phyloP scores from a whole-genome alignment of 176 grass and related monocot species.

The Oryza glumipatula region DNA sequence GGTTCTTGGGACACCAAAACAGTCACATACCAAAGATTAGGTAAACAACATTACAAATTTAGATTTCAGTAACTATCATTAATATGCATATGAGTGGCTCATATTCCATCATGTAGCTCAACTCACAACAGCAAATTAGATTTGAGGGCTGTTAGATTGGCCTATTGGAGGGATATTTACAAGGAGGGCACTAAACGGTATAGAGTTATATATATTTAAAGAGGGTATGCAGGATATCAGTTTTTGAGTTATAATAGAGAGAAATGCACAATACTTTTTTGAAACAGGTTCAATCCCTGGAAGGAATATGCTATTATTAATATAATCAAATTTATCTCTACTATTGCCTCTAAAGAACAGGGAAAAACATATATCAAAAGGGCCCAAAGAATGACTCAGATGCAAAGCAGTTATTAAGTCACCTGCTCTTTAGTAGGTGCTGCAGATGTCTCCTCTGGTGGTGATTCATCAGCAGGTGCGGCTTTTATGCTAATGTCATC shows the following conservation, averaged over 20 bases:
- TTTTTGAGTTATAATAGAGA: neutral
- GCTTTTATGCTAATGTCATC: conserved; percentile 19
- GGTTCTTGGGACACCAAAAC: neutral
- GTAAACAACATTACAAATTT: neutral
- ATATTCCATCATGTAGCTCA: neutral
- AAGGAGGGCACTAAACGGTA: neutral
- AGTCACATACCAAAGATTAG: neutral
- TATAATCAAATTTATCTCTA: conserved; percentile 17
- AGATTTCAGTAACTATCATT: conserved; percentile 13
- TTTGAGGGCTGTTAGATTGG: conserved; percentile 1
- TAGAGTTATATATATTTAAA: neutral
- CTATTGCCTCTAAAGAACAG: conserved; percentile 16
- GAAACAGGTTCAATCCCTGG: conserved; percentile 13
- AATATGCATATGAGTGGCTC: neutral
- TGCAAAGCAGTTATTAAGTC: conserved; percentile 21
- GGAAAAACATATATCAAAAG: conserved; percentile 21
- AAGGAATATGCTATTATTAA: neutral
- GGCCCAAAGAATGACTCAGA: conserved; percentile 18
- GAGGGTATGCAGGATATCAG: neutral
- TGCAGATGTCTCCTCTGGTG: conserved; percentile 28
- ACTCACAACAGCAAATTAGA: conserved; percentile 7
- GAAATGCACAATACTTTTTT: neutral
- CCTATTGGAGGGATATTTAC: neutral
- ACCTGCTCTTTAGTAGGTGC: conserved; percentile 47
- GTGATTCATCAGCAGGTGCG: conserved; percentile 33